Conservation (phyloP, 164 flowering plant genomes). For the Buxus sempervirens region DNA sequence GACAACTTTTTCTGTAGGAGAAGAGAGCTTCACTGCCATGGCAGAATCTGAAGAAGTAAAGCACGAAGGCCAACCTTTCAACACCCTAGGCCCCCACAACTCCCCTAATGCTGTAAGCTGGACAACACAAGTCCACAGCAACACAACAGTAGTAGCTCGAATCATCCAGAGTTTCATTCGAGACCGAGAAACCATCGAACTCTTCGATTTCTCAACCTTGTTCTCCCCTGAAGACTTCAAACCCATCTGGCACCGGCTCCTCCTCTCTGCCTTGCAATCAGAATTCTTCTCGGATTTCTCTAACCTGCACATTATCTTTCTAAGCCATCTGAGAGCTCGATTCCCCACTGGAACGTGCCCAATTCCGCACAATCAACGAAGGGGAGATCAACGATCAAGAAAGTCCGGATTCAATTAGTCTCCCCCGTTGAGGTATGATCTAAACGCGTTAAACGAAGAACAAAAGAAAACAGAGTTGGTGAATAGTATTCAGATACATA, state of each 20-base stretch:
- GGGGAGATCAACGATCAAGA: not conserved
- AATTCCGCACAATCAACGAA: not conserved
- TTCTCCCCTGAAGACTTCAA: constrained; percentile 28
- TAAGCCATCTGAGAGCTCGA: not conserved
- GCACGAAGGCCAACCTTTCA: constrained; percentile 93
- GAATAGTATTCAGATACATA: not conserved
- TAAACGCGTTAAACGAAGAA: constrained; percentile 3
- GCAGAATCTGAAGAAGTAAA: constrained; percentile 32
- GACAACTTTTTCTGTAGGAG: constrained; percentile 24
- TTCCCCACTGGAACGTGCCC: not conserved
- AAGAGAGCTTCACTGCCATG: constrained; percentile 22
- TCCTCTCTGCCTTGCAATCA: constrained; percentile 12
- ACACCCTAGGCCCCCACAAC: constrained; percentile 72
- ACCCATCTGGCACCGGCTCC: constrained; percentile 32
- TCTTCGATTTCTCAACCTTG: constrained; percentile 45
- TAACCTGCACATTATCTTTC: constrained; percentile 9
- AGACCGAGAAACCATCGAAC: constrained; percentile 28
- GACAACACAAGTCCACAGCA: constrained; percentile 85
- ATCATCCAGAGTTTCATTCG: constrained; percentile 78
- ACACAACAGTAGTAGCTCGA: constrained; percentile 70
- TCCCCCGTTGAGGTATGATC: constrained; percentile 1
- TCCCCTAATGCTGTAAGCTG: constrained; percentile 77
- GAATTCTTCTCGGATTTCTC: constrained; percentile 17
- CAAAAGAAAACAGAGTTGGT: not conserved
- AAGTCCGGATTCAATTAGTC: constrained; percentile 6